phyloP scores from a whole-genome alignment of 768 basidiomycete species.

The Calocybe indica region DNA sequence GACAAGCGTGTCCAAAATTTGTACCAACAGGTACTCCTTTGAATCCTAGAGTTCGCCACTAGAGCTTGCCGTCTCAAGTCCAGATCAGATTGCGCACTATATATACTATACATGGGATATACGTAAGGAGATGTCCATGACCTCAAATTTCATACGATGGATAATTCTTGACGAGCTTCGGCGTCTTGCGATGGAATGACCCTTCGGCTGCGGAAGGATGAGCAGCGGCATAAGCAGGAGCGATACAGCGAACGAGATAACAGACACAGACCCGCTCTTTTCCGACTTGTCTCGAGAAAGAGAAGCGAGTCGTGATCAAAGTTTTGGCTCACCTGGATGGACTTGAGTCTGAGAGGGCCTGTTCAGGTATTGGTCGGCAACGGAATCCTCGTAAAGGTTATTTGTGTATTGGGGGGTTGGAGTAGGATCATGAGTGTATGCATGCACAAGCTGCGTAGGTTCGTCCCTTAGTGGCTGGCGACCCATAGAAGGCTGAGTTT shows the following conservation, averaged over 20 bases:
- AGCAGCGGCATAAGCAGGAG: neutral
- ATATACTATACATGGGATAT: neutral
- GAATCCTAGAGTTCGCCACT: too few species aligned
- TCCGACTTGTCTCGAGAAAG: neutral
- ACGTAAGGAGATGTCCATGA: conserved; percentile 1
- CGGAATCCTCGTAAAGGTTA: neutral
- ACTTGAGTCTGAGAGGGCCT: neutral
- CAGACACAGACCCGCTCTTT: neutral
- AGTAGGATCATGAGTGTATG: neutral
- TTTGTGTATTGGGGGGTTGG: neutral
- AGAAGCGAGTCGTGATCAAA: neutral
- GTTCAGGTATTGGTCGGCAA: neutral
- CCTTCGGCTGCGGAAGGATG: conserved; percentile 14
- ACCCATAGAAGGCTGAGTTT: conserved; percentile 14
- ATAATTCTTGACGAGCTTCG: conserved; percentile 9
- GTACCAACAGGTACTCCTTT: too few species aligned
- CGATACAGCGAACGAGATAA: neutral
- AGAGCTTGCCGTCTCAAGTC: too few species aligned
- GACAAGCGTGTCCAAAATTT: too few species aligned
- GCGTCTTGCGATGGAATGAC: conserved; percentile 15
- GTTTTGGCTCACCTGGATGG: neutral
- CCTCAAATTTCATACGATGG: conserved; percentile 9
- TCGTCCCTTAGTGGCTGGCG: conserved; percentile 10
- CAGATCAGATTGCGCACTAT: too few species aligned
- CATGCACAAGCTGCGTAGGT: conserved; percentile 3